A percentile compares a stretch with the other conserved stretches of the same genome.
Conservation (phyloP, 495 filamentous ascomycete genomes). For the Oleoguttula mirabilis region DNA sequence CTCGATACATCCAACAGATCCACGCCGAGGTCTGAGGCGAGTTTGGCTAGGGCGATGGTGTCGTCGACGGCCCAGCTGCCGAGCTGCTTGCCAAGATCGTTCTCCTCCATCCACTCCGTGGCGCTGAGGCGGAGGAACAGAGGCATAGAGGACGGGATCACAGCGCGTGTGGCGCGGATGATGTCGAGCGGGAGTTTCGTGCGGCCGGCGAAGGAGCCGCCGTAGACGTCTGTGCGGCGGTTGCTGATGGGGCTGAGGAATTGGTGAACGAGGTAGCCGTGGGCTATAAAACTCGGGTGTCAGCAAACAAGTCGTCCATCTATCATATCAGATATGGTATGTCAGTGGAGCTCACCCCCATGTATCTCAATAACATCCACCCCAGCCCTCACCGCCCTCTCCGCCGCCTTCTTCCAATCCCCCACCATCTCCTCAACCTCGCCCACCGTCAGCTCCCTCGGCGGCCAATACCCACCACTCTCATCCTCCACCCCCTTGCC, state of each 20-base stretch:
- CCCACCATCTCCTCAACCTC: conserved; percentile 53
- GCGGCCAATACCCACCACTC: conserved; percentile 26
- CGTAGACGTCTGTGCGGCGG: conserved; percentile 42
- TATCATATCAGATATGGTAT: too few relatives aligned
- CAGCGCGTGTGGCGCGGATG: conserved; percentile 39
- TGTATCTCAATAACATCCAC: conserved; percentile 49
- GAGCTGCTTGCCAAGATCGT: conserved; percentile 30
- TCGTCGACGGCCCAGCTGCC: conserved; percentile 55
- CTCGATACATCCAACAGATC: conserved; percentile 68
- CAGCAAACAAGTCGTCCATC: neutral
- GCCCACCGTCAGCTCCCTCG: conserved; percentile 44
- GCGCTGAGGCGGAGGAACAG: conserved; percentile 33
- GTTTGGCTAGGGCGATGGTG: conserved; percentile 48
- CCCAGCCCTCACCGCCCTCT: conserved; percentile 51
- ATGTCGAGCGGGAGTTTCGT: conserved; percentile 40
- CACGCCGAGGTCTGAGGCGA: conserved; percentile 52
- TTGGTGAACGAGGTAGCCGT: conserved; percentile 30
- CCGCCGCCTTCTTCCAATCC: conserved; percentile 49
- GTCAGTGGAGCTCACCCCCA: conserved; percentile 11
- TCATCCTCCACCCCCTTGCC: conserved; percentile 3
- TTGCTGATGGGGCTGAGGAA: conserved; percentile 25
- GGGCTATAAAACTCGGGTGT: conserved; percentile 4
- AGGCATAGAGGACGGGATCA: conserved; percentile 49
- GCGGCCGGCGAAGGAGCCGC: conserved; percentile 36
- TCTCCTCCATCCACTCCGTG: conserved; percentile 33